Evolutionary conservation across 805 yeast genomes (phyloP).

Genomic region (Ogataea wickerhamii): DNA sequence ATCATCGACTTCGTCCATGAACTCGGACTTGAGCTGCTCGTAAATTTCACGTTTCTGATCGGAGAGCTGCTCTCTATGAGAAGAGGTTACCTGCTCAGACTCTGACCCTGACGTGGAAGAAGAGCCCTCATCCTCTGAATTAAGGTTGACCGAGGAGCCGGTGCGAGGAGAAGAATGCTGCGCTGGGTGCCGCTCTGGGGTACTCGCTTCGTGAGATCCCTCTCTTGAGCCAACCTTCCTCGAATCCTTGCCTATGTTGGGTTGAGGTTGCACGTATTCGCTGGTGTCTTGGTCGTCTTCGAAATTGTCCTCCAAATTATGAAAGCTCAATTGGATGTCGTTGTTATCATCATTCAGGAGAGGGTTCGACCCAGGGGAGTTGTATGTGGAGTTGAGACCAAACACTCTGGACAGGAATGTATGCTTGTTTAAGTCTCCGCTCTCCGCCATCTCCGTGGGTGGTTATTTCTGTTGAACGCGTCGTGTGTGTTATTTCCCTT

Average conservation of each 20-base stretch:
- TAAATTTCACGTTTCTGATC: conserved; percentile 20
- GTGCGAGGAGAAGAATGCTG: neutral
- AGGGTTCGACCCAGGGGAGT: conserved; percentile 26
- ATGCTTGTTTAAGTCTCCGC: conserved; percentile 34
- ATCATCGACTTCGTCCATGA: conserved; percentile 28
- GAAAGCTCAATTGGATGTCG: conserved; percentile 23
- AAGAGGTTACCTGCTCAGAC: neutral
- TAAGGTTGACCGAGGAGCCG: conserved; percentile 19
- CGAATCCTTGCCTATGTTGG: neutral
- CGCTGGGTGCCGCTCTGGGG: neutral
- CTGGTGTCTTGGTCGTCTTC: conserved; percentile 21
- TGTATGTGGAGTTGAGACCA: conserved; percentile 40
- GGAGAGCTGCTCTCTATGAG: conserved; percentile 8
- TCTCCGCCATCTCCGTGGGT: conserved; percentile 1
- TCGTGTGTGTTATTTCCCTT: neutral
- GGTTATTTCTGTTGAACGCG: neutral
- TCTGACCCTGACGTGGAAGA: conserved; percentile 15
- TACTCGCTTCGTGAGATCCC: neutral
- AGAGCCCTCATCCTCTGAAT: conserved; percentile 26
- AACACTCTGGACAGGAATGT: conserved; percentile 64
- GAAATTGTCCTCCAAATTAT: conserved; percentile 20
- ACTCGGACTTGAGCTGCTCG: conserved; percentile 21
- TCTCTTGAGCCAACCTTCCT: neutral
- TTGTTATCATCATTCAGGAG: conserved; percentile 28
- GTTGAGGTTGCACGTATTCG: conserved; percentile 8